Conservation (phyloP, 1,284 basidiomycete genomes). For the Trichosporon sp. region DNA sequence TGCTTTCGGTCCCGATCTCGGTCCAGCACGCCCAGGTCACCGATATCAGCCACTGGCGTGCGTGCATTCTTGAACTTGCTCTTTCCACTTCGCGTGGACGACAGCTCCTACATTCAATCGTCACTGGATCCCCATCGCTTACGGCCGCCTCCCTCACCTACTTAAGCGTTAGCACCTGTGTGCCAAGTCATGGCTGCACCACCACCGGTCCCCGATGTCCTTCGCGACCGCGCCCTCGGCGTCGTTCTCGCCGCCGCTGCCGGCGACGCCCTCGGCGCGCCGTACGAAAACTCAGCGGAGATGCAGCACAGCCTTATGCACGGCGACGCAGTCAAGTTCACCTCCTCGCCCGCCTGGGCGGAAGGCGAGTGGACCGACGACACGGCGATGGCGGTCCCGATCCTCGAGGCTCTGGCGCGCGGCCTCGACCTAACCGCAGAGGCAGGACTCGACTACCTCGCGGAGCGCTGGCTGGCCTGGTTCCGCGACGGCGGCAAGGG, state of each 20-base stretch:
- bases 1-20: too few species aligned
- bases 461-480: conserved; percentile 12
- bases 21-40: too few species aligned
- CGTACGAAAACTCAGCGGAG: not conserved
- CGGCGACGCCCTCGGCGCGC: conserved; percentile 16
- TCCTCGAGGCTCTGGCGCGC: conserved; percentile 9
- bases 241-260: conserved; percentile 5
- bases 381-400: conserved; percentile 11
- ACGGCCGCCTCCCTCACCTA: too few species aligned
- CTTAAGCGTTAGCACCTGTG: too few species aligned
- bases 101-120: too few species aligned
- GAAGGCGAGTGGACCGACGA: conserved; percentile 15
- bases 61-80: too few species aligned
- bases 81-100: too few species aligned
- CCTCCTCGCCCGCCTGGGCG: not conserved
- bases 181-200: not conserved
- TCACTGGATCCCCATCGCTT: too few species aligned
- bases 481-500: not conserved
- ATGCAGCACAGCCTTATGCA: not conserved
- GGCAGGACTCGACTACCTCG: not conserved
- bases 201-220: not conserved
- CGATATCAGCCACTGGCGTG: too few species aligned
- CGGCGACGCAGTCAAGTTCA: not conserved
- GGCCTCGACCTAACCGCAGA: not conserved
- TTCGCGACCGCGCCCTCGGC: conserved; percentile 6